Conservation (phyloP, 2,329 filamentous ascomycete genomes). For the Ustulina deusta region DNA sequence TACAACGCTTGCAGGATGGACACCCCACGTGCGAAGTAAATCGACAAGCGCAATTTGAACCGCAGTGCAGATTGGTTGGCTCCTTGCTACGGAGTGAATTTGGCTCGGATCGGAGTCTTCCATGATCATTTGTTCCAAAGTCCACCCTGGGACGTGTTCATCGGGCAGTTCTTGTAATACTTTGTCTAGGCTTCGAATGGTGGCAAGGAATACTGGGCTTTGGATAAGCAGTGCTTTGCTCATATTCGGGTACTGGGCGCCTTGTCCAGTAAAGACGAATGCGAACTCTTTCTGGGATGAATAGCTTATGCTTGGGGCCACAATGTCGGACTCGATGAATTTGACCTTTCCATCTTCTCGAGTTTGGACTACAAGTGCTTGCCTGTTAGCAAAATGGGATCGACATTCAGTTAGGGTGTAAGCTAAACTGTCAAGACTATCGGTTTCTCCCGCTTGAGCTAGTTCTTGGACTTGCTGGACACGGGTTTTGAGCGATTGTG, state of each 20-base stretch:
- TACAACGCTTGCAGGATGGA: not conserved
- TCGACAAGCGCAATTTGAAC: slow-evolving; percentile 15
- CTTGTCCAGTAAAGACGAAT: slow-evolving; percentile 33
- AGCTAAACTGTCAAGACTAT: not conserved
- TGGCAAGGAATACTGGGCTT: not conserved
- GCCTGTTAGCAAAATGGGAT: not conserved
- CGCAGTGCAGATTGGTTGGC: slow-evolving; percentile 11
- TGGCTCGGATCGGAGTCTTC: not conserved
- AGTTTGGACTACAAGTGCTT: not conserved
- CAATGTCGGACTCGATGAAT: not conserved
- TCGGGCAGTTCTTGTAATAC: not conserved
- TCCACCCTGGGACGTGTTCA: not conserved
- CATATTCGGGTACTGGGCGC: slow-evolving; percentile 27
- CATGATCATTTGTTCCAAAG: not conserved
- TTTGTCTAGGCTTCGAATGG: not conserved
- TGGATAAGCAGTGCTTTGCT: slow-evolving; percentile 6
- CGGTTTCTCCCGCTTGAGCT: not conserved
- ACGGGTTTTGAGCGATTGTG: not conserved
- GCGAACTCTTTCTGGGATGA: not conserved
- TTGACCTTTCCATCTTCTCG: not conserved
- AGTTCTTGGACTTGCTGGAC: not conserved
- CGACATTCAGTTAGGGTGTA: not conserved
- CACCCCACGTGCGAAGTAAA: not conserved
- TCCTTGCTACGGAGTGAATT: not conserved
- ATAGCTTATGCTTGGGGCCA: too few relatives aligned